These are phyloP conservation scores for Scheffersomyces titani DNA, from an alignment of 1,139 yeast species.

Conservation along the genomic window DNA sequence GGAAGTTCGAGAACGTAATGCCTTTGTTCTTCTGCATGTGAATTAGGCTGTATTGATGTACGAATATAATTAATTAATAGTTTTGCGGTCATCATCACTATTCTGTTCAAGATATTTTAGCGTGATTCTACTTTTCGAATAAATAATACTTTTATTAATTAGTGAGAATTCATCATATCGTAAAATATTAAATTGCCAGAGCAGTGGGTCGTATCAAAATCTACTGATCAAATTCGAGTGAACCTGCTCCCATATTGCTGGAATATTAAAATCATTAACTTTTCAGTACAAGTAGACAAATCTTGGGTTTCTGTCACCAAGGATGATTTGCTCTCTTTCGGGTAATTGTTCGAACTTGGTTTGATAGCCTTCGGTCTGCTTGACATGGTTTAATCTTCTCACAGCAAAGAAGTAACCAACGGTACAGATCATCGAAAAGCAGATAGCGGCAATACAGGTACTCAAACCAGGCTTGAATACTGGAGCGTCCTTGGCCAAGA, in stretches of 20 bases:
- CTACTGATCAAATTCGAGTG: not conserved
- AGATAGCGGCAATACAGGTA: conserved; percentile 53
- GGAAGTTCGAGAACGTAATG: too few species aligned
- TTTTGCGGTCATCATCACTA: too few species aligned
- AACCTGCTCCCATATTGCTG: not conserved
- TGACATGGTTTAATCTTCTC: conserved; percentile 42
- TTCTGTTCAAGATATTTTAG: too few species aligned
- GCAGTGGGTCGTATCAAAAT: not conserved
- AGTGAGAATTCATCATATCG: not conserved
- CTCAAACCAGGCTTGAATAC: conserved; percentile 57
- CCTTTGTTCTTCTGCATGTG: too few species aligned
- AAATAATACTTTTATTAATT: not conserved
- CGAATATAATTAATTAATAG: too few species aligned
- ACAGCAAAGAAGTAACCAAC: conserved; percentile 44
- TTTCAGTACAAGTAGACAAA: conserved; percentile 43
- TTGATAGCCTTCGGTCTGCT: conserved; percentile 35
- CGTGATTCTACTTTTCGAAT: not conserved
- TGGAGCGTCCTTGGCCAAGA: conserved; percentile 60
- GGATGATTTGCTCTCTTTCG: conserved; percentile 49
- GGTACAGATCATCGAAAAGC: conserved; percentile 50
- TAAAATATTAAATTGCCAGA: not conserved
- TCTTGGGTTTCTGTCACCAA: conserved; percentile 69
- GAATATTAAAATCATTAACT: not conserved
- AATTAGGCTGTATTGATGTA: too few species aligned
- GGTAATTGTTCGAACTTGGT: conserved; percentile 45